A percentile compares a stretch with the other conserved stretches of the same genome.
These are phyloP conservation scores for Backusella australiensis DNA, from an alignment of 192 early-diverging fungal genomes.

Conservation along the genomic window DNA sequence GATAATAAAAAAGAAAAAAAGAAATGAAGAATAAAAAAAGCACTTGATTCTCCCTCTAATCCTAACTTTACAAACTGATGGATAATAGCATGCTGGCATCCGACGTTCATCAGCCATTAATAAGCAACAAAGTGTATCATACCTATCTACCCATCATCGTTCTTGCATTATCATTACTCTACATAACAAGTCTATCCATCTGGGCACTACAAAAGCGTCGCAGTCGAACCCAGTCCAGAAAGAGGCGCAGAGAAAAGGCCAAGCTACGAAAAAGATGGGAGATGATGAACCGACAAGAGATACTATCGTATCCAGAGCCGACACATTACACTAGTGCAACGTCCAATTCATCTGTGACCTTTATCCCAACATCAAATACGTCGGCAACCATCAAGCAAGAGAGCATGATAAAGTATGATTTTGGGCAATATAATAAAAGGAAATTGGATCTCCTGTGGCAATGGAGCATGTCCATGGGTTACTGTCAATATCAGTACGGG, in stretches of 20 bases:
- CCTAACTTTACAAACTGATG: not conserved
- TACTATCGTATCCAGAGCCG: not conserved
- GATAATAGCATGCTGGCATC: not conserved
- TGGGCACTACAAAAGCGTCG: not conserved
- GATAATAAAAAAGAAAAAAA: not conserved
- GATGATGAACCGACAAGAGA: not conserved
- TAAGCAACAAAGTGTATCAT: not conserved
- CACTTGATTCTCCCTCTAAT: not conserved
- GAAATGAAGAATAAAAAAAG: not conserved
- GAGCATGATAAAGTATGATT: not conserved
- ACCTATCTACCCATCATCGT: not conserved
- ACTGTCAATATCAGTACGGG: conserved; percentile 5
- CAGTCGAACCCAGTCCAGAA: not conserved
- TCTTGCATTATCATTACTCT: not conserved
- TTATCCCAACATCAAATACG: not conserved
- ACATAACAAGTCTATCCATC: not conserved
- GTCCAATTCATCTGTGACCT: not conserved
- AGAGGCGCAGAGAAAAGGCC: not conserved
- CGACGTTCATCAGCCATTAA: not conserved
- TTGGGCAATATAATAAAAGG: not conserved
- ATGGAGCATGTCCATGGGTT: conserved; percentile 12
- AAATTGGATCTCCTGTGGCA: not conserved
- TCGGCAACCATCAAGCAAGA: not conserved
- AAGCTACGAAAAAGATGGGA: not conserved
- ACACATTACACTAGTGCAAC: not conserved